Evolutionary conservation across 2,329 filamentous ascomycete species (phyloP), one percentile per base, ranked within the genome.

Genomic region (Albifimbria verrucaria): DNA sequence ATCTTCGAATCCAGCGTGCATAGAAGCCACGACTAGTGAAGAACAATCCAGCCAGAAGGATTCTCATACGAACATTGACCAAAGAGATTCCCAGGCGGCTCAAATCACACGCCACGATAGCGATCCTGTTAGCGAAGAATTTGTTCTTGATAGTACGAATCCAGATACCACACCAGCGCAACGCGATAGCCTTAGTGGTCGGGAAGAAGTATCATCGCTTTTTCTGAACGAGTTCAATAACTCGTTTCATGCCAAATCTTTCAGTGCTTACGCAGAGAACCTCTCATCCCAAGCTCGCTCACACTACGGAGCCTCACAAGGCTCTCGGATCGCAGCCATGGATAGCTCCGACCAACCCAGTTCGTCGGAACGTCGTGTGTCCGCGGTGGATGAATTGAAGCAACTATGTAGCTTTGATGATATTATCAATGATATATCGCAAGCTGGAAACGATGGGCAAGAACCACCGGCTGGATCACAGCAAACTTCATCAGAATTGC

Each of bases 361-460:
- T 20, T 49, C 48, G 21, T 42, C 41, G 7, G 25, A 11, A 18
- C 22, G 25, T 7, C 45, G 53, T 4, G 32, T 45, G 32, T 52
- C 52, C 11, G 56, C 58, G 20, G 51, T 55, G 7, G 58, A 60
- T 26, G 55, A 58, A 15, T 44, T 62, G 46, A 56, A 47, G 17
- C 48, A 52, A 46, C 48, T 60, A 17, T 36, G 58, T 44, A 55
- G 53, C 28, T 23, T 62, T 23, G 57, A 60, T 39, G 50, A 41
- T 25, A 26, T 46, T 15, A 25, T 41, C 25, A 24, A 20, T 18
- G 28, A 48, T 39, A 6, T 41, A 28, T 15, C 18, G 3, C 18
- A 43, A 3, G 15, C 25, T 10, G n/a, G 15, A 18, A 20, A 21
- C 24, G 21, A 20, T 48, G 46, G 7, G 24, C 24, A 32, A 11